These are phyloP conservation scores for Anthracocystis walkeri DNA, from an alignment of 1,284 basidiomycete species.

Conservation along the genomic window DNA sequence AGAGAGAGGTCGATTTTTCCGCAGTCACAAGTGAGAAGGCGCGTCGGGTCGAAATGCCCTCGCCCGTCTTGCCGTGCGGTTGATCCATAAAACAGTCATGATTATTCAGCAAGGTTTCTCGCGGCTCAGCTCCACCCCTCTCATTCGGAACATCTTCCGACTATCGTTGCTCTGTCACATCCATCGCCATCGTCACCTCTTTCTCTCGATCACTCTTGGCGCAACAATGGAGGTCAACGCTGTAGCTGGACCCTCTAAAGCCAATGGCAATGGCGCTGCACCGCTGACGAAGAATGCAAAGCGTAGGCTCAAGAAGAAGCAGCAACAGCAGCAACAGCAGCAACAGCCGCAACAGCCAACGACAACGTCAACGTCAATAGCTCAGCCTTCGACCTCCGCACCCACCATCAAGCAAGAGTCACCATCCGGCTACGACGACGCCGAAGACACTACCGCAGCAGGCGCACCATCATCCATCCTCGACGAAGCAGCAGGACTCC, in stretches of 20 bases:
- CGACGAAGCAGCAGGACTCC: conserved; percentile 24
- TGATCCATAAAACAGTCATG: conserved; percentile 10
- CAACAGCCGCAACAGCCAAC: conserved; percentile 20
- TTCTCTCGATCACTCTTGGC: too few species aligned
- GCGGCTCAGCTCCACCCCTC: conserved; percentile 1
- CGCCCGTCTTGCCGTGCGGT: conserved; percentile 7
- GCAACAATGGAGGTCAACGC: conserved; percentile 27
- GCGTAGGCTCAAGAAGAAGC: conserved; percentile 65
- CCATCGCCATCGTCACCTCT: background rate
- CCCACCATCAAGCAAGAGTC: conserved; percentile 9
- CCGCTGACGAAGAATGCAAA: conserved; percentile 65
- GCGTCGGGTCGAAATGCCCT: background rate
- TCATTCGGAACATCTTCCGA: conserved; percentile 12
- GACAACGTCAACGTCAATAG: conserved; percentile 10
- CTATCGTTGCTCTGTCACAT: background rate
- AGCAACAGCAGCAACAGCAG: conserved; percentile 38
- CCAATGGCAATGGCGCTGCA: conserved; percentile 9
- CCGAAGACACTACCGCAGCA: background rate
- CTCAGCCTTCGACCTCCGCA: background rate
- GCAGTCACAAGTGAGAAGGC: conserved; percentile 9
- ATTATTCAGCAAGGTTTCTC: conserved; percentile 8
- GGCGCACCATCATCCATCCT: conserved; percentile 15
- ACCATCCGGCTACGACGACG: background rate
- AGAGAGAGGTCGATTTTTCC: background rate
- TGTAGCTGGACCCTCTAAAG: conserved; percentile 19